A percentile compares a stretch with the other conserved stretches of the same genome.
These are phyloP conservation scores for Venturia aucupariae DNA, from an alignment of 2,329 filamentous ascomycete species.

Conservation along the genomic window DNA sequence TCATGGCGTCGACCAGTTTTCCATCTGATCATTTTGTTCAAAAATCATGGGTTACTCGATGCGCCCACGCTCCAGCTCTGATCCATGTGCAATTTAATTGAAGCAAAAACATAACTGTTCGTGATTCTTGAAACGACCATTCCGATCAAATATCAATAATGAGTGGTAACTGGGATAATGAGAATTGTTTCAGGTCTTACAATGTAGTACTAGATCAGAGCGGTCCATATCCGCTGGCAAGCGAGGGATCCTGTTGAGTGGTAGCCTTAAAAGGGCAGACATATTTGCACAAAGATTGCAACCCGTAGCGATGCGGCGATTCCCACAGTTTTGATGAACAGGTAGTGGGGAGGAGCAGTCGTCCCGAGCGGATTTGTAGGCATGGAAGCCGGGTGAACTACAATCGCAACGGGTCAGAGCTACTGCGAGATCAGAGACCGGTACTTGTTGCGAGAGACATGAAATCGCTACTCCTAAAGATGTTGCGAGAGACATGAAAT, in stretches of 20 bases:
- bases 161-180: not conserved
- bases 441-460: not conserved
- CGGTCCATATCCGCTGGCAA: not conserved
- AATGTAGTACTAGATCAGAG: no score
- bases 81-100: no score
- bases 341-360: not conserved
- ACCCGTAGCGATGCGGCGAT: no score
- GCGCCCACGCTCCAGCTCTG: not conserved
- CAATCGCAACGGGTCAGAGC: not conserved
- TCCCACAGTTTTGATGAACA: not conserved
- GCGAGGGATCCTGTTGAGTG: not conserved
- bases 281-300: not conserved
- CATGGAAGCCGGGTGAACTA: not conserved
- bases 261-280: not conserved
- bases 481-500: not conserved
- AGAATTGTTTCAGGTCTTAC: not conserved
- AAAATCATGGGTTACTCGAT: not conserved
- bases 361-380: not conserved
- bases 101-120: no score
- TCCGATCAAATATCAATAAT: not conserved
- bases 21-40: not conserved
- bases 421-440: not conserved
- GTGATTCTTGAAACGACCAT: not conserved
- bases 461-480: no score
- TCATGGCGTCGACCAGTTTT: no score